These are phyloP conservation scores for Xylariales sp. DNA, from an alignment of 2,329 filamentous ascomycete species.

Conservation along the genomic window DNA sequence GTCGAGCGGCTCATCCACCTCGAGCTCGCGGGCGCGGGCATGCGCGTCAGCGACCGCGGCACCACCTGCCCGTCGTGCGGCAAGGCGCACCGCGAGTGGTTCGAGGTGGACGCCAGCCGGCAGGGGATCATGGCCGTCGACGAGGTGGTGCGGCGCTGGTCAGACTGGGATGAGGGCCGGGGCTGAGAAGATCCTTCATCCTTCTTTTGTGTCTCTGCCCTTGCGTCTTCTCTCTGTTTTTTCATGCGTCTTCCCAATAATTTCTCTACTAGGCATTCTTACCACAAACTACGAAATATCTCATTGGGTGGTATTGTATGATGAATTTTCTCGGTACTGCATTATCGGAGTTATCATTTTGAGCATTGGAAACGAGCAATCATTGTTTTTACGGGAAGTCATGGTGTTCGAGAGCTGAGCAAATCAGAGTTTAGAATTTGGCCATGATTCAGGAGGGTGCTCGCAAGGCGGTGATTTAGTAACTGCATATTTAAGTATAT, in stretches of 20 bases:
- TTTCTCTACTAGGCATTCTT: neutral
- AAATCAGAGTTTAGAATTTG: too few relatives aligned
- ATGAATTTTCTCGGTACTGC: too few relatives aligned
- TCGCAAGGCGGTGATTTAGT: too few relatives aligned
- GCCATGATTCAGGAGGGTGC: too few relatives aligned
- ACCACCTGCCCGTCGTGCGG: slow-evolving; percentile 74
- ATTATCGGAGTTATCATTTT: too few relatives aligned
- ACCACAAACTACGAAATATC: too few relatives aligned
- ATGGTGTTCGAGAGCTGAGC: too few relatives aligned
- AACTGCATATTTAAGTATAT: too few relatives aligned
- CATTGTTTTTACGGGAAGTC: too few relatives aligned
- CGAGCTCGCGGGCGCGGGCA: slow-evolving; percentile 65
- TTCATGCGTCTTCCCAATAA: neutral
- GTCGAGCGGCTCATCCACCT: slow-evolving; percentile 89
- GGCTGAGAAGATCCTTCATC: slow-evolving; percentile 2
- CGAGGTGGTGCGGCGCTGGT: slow-evolving; percentile 77
- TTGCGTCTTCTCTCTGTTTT: too few relatives aligned
- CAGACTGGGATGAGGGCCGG: slow-evolving; percentile 68
- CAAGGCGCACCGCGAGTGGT: slow-evolving; percentile 89
- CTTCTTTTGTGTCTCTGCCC: neutral
- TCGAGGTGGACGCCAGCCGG: slow-evolving; percentile 75
- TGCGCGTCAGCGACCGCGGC: slow-evolving; percentile 45
- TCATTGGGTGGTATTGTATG: too few relatives aligned
- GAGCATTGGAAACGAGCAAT: too few relatives aligned
- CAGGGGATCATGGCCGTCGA: slow-evolving; percentile 64